phyloP scores from a whole-genome alignment of 2,329 filamentous ascomycete species.

The Colletotrichum trifolii region DNA sequence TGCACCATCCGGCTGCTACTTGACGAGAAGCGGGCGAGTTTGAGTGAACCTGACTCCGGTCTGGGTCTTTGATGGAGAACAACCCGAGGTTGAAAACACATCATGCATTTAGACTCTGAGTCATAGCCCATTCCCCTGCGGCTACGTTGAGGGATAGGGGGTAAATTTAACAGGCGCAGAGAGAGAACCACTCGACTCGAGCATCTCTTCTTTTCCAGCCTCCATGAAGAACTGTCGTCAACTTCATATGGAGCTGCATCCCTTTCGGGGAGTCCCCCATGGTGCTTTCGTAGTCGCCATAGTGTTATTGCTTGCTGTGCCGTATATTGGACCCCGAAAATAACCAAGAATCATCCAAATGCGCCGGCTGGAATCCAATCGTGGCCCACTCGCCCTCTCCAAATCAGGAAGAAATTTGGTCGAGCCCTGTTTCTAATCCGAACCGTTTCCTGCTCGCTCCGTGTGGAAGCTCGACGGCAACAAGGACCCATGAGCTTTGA shows the following conservation, averaged over 20 bases:
- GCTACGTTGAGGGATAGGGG: conserved; percentile 4
- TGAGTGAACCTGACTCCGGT: background rate
- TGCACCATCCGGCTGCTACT: background rate
- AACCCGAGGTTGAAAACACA: conserved; percentile 8
- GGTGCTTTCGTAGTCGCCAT: conserved; percentile 13
- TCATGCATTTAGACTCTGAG: conserved; percentile 6
- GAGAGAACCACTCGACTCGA: conserved; percentile 10
- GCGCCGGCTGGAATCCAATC: conserved; percentile 20
- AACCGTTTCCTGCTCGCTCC: background rate
- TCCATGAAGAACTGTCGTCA: conserved; percentile 15
- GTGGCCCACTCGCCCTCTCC: conserved; percentile 12
- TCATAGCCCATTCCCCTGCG: conserved; percentile 13
- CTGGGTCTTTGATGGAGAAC: conserved; percentile 3
- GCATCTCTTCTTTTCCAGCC: conserved; percentile 14
- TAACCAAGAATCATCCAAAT: conserved; percentile 7
- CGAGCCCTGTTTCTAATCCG: conserved; percentile 17
- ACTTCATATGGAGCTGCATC: conserved; percentile 3
- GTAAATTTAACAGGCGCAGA: background rate
- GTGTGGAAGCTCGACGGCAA: background rate
- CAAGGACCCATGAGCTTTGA: no score
- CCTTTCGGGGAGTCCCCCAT: conserved; percentile 14
- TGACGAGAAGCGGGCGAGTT: background rate
- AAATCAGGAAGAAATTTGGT: conserved; percentile 20
- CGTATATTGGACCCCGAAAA: conserved; percentile 32
- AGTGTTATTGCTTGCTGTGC: conserved; percentile 23